Evolutionary conservation across 805 yeast genomes (phyloP).

Genomic region (Cyberlindnera euphorbiiphila): DNA sequence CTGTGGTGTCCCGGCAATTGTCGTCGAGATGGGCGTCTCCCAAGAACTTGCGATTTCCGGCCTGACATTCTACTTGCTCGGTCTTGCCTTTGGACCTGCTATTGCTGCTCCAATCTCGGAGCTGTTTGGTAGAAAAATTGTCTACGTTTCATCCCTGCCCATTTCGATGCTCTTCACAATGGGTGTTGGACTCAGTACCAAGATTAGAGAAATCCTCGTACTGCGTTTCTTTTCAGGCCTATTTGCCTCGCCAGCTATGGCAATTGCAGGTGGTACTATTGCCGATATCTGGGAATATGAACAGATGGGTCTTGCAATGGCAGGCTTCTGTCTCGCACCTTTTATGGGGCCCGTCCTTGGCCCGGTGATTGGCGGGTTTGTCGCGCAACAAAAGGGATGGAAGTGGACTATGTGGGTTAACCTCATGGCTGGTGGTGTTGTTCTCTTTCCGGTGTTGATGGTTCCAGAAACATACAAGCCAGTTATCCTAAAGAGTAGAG

Average conservation of each 20-base stretch:
- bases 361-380: conserved; percentile 72
- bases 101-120: conserved; percentile 72
- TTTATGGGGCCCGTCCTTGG: conserved; percentile 78
- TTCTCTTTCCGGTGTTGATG: conserved; percentile 43
- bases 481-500: conserved; percentile 56
- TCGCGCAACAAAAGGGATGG: conserved; percentile 58
- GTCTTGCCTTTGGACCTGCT: conserved; percentile 69
- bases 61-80: conserved; percentile 63
- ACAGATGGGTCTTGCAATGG: conserved; percentile 69
- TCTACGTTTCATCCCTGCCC: conserved; percentile 58
- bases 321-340: conserved; percentile 74
- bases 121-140: conserved; percentile 60
- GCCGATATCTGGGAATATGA: conserved; percentile 70
- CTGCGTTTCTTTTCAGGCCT: conserved; percentile 73
- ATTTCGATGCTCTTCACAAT: conserved; percentile 65
- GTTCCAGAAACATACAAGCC: conserved; percentile 72
- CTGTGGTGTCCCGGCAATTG: conserved; percentile 56
- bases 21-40: conserved; percentile 44
- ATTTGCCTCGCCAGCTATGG: conserved; percentile 76
- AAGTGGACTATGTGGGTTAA: conserved; percentile 72
- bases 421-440: conserved; percentile 58
- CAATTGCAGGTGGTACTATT: conserved; percentile 83
- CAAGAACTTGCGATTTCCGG: conserved; percentile 65
- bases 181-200: conserved; percentile 66
- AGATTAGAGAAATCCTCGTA: conserved; percentile 59